Evolutionary conservation across 495 filamentous ascomycete species (phyloP), one percentile per base, ranked within the genome.

Genomic region (Immersiella caudata): DNA sequence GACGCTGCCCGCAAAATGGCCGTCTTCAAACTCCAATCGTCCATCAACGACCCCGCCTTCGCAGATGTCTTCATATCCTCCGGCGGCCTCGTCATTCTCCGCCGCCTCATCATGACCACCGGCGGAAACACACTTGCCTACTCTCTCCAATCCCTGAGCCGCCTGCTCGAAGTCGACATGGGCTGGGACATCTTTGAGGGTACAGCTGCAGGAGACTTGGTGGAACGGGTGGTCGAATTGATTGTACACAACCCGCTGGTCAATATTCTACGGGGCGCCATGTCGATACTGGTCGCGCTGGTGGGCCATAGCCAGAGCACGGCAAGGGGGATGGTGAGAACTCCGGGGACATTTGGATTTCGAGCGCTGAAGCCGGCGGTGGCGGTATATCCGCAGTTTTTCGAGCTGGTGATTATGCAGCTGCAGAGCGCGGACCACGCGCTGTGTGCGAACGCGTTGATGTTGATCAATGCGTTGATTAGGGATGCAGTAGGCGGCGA

Each of bases 1-100:
- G 96, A 98, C 85, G 92, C 92, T 35, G 91, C 93, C 64, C 92
- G 95, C 71, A 99, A 99, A 82, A 97, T 97, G 93, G 95, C 95
- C 14, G 96, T 93, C 66, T 99, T 99, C 86, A 97, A 96, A 79
- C 87, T 99, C 49, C 95, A 99, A 78, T 85, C 87, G 50, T 92
- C 89, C 67, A 97, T 99, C 74, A 93, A 92, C 72, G 96, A 99
- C 76, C 95, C 95, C 4, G 92, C 93, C 58, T 98, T 99, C 75
- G 96, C 95, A 52, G 96, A 98, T 76, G 85, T 94, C 65, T 99
- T 98, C 81, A 97, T 98, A 24, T 85, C 88, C 16, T 91, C 93
- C 67, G 96, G 93, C 54, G 95, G 95, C 8, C 80, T 97, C 56
- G 84, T 86, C 66, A 89, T 92, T 67, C 81, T 99, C 67, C 87